Evolutionary conservation across 225 moss, liverwort and hornwort species (phyloP), one percentile per base, ranked within the genome.

Genomic region (Ulota crispa): DNA sequence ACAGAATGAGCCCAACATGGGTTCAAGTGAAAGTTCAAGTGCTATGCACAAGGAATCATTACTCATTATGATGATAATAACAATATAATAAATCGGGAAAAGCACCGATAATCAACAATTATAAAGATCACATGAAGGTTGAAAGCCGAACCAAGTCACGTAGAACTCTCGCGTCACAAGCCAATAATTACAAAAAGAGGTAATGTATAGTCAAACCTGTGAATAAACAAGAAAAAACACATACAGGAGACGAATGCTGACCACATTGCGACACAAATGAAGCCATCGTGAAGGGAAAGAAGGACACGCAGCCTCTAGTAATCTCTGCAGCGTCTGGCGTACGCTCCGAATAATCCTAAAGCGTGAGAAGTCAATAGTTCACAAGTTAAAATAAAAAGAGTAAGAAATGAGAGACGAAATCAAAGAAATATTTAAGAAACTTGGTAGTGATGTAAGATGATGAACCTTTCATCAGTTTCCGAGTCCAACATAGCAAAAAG

Each of bases 401-500:
- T 56, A 69, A 21, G 77, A 76, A 72, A 72, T 34, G 23, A 77
- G 26, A 68, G 10, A 45, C 39, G 39, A 78, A 52, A 69, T 31
- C 60, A 71, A 37, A 84, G 45, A 24, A 70, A 81, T 20, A 43
- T 54, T 27, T 34, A 28, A 65, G 13, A 62, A 47, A 75, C 70
- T 32, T 36, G 43, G 37, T 37, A 81, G 79, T 68, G 57, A 70
- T 64, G 65, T 42, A 59, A 81, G 73, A 12, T 64, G 26, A 66
- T 68, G 42, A 64, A 94, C 94, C 92, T 96, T 83, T 93, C 94
- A 87, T 99, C 94, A 8, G 99, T 99, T 88, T 99, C 99, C 64
- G 93, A 96, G 81, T 99, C 99, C 57, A 99, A 88, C 99, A 99
- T 99, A 63, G 94, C 96, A 39, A 99, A 99, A 47, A 99, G 96